Evolutionary conservation across 2,329 filamentous ascomycete species (phyloP).

Genomic region (Beauveria caledonica): DNA sequence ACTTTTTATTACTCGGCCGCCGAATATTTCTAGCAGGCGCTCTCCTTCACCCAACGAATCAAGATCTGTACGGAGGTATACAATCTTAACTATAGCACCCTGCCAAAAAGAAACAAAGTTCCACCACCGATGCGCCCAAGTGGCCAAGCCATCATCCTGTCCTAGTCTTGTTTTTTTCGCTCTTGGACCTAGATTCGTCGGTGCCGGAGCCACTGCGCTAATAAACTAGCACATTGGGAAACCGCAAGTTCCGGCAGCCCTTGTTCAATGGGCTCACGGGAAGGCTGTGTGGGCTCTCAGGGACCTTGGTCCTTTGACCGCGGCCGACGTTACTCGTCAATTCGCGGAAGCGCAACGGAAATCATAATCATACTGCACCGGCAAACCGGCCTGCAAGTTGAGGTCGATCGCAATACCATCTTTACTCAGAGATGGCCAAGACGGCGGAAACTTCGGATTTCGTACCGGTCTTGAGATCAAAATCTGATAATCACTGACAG

Average conservation of each 20-base stretch:
- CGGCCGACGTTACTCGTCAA: background rate
- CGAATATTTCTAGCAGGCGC: too few relatives aligned
- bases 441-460: too few relatives aligned
- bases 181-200: constrained; percentile 1
- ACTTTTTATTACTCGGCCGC: background rate
- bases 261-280: background rate
- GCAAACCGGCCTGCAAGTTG: background rate
- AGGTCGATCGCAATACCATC: background rate
- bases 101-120: background rate
- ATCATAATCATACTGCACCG: background rate
- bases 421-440: background rate
- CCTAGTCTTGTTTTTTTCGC: background rate
- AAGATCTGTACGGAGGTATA: constrained; percentile 7
- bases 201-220: constrained; percentile 3
- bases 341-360: background rate
- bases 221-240: background rate
- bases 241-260: background rate
- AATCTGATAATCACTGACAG: background rate
- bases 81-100: background rate
- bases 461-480: background rate
- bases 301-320: background rate
- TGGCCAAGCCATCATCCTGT: background rate
- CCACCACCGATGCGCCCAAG: background rate
- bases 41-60: background rate
- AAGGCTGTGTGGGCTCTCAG: background rate